Evolutionary conservation across 192 early-diverging fungal genomes (phyloP).

Genomic region (Backusella tuberculispora): DNA sequence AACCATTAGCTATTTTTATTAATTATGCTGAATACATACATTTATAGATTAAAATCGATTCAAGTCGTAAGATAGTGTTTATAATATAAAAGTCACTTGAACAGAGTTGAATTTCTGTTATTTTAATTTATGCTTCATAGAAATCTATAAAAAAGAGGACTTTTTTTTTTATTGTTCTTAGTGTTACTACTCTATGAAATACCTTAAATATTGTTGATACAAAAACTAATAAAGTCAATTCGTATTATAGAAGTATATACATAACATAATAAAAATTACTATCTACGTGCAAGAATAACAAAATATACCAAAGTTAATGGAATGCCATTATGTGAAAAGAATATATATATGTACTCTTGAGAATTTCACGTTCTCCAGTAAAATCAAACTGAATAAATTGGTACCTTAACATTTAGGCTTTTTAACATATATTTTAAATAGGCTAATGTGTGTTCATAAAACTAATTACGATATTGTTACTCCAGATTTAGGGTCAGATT

Average conservation of each 20-base stretch:
- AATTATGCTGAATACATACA: background rate
- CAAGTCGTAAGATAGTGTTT: background rate
- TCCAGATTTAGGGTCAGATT: no score
- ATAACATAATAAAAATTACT: no score
- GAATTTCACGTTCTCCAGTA: background rate
- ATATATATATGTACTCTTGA: background rate
- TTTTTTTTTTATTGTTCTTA: no score
- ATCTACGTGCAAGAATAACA: no score
- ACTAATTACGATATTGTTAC: background rate
- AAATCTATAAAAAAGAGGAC: no score
- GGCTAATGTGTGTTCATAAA: background rate
- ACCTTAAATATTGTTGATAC: no score
- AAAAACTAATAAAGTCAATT: no score
- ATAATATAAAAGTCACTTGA: background rate
- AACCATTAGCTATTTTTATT: background rate
- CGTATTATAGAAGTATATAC: no score
- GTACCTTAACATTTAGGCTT: background rate
- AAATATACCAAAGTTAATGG: no score
- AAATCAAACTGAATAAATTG: background rate
- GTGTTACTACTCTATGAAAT: no score
- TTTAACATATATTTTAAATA: background rate
- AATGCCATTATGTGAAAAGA: background rate
- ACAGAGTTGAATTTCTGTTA: background rate
- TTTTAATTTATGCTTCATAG: no score
- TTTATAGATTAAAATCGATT: background rate